Conservation (phyloP, 2,329 filamentous ascomycete genomes). For the Hypoxylon sp. region DNA sequence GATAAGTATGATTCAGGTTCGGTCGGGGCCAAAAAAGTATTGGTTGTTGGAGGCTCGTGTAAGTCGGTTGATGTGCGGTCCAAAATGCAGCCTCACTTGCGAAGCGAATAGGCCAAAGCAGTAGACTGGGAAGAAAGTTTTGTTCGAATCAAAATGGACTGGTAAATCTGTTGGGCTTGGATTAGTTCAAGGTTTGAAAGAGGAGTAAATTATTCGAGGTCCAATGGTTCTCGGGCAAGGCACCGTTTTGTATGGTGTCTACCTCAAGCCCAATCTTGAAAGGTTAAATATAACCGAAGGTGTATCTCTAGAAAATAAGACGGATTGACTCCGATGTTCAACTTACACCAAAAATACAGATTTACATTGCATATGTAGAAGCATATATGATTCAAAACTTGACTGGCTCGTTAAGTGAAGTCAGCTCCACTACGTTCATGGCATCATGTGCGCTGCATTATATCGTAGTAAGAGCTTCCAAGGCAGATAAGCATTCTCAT, state of each 20-base stretch:
- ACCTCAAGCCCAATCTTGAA: neutral
- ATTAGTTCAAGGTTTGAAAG: slow-evolving; percentile 29
- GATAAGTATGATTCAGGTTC: slow-evolving; percentile 43
- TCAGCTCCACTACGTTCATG: slow-evolving; percentile 34
- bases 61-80: slow-evolving; percentile 36
- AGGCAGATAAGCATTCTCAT: slow-evolving; percentile 42
- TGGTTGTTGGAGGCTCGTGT: slow-evolving; percentile 30
- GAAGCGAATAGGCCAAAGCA: slow-evolving; percentile 27
- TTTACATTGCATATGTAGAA: slow-evolving; percentile 5
- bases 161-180: slow-evolving; percentile 35
- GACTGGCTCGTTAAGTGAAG: slow-evolving; percentile 8
- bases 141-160: slow-evolving; percentile 21
- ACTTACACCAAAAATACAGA: slow-evolving; percentile 20
- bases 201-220: slow-evolving; percentile 2
- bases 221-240: slow-evolving; percentile 24
- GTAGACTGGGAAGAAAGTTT: neutral
- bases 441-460: slow-evolving; percentile 48
- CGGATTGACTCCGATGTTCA: neutral
- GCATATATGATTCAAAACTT: neutral
- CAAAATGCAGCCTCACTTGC: slow-evolving; percentile 33
- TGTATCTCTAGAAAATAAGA: slow-evolving; percentile 1
- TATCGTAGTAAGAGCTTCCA: slow-evolving; percentile 33
- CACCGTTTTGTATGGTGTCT: slow-evolving; percentile 7
- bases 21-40: slow-evolving; percentile 36
- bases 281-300: slow-evolving; percentile 3